Conservation (phyloP, 306 rosid species). For the Fagus sylvatica region DNA sequence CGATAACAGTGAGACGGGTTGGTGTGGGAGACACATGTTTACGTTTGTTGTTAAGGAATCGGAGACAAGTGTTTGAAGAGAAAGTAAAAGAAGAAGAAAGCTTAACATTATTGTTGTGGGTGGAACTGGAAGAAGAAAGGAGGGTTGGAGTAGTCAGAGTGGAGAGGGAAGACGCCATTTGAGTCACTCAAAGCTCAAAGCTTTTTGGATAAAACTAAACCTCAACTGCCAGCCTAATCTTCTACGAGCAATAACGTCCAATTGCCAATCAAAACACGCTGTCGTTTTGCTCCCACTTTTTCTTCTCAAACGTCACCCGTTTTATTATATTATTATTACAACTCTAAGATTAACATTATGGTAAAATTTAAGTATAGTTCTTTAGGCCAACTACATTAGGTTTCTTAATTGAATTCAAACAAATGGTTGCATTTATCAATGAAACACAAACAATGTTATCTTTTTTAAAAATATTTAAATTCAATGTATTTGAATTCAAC, state of each 20-base stretch:
- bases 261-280: not conserved
- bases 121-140: slow-evolving; percentile 17
- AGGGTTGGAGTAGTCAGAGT: slow-evolving; percentile 12
- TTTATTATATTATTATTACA: too few relatives aligned
- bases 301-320: not conserved
- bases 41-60: slow-evolving; percentile 7
- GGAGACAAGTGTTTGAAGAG: slow-evolving; percentile 43
- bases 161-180: slow-evolving; percentile 63
- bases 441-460: too few relatives aligned
- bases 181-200: too few relatives aligned
- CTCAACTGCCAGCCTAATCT: not conserved
- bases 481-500: too few relatives aligned
- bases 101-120: not conserved
- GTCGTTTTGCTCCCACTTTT: not conserved
- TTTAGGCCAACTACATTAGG: too few relatives aligned
- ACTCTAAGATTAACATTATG: too few relatives aligned
- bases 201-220: too few relatives aligned
- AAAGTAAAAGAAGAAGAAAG: slow-evolving; percentile 54
- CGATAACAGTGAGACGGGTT: slow-evolving; percentile 56
- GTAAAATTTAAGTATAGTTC: too few relatives aligned
- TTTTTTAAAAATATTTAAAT: too few relatives aligned
- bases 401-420: too few relatives aligned
- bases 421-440: too few relatives aligned
- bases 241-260: not conserved
- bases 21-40: slow-evolving; percentile 28